phyloP scores from a whole-genome alignment of 805 yeast genomes.

The Yarrowia hollandica region DNA sequence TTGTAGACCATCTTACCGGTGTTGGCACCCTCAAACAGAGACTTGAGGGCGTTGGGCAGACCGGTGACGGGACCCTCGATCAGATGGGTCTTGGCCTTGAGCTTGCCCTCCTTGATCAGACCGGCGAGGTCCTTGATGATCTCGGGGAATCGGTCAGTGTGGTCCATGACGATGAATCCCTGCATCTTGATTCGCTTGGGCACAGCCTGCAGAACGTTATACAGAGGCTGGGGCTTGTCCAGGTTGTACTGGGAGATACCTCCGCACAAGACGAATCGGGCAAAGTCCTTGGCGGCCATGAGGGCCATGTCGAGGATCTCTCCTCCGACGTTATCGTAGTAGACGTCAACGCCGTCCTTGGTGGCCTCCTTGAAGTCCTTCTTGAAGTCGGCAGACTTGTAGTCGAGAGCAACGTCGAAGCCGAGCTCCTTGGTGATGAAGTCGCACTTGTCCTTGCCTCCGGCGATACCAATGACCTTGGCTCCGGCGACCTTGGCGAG shows the following conservation, averaged over 20 bases:
- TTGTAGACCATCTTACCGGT: constrained; percentile 28
- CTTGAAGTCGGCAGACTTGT: constrained; percentile 39
- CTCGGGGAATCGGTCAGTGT: constrained; percentile 17
- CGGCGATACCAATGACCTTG: constrained; percentile 80
- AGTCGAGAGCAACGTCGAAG: constrained; percentile 66
- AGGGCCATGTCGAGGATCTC: constrained; percentile 30
- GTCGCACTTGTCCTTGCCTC: constrained; percentile 68
- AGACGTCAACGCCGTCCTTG: constrained; percentile 41
- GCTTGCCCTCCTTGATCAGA: constrained; percentile 11
- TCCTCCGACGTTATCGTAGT: constrained; percentile 44
- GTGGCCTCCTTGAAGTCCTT: constrained; percentile 40
- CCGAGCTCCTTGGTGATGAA: constrained; percentile 64
- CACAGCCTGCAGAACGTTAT: background rate
- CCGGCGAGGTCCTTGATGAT: constrained; percentile 18
- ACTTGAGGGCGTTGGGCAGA: constrained; percentile 25
- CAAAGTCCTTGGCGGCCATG: constrained; percentile 24
- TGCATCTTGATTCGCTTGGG: constrained; percentile 29
- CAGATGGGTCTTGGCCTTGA: constrained; percentile 14
- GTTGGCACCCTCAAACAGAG: constrained; percentile 30
- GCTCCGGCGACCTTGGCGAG: constrained; percentile 66
- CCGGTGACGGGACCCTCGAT: constrained; percentile 28
- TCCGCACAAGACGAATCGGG: constrained; percentile 30
- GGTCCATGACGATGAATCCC: constrained; percentile 30
- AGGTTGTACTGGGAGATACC: constrained; percentile 29
- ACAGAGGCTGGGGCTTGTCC: constrained; percentile 22